Evolutionary conservation across 2,329 filamentous ascomycete species (phyloP).

Genomic region (Pseudogymnoascus sp.): DNA sequence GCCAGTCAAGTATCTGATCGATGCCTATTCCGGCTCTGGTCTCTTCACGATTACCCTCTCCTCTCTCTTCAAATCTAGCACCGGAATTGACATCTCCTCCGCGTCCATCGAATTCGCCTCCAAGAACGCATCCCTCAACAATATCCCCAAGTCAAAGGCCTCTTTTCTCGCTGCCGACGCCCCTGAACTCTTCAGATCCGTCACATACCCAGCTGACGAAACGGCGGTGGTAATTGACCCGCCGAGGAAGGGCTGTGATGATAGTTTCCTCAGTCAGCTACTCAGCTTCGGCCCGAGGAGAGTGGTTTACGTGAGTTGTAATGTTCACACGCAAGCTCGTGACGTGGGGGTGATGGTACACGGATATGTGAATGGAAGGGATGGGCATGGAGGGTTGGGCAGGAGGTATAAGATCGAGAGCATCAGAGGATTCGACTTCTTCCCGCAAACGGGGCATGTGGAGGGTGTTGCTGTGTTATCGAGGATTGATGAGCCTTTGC

Average conservation of each 20-base stretch:
- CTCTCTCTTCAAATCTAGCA: constrained; percentile 70
- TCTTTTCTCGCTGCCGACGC: constrained; percentile 88
- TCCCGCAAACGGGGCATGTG: constrained; percentile 74
- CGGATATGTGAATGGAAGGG: constrained; percentile 43
- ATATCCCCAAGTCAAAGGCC: constrained; percentile 58
- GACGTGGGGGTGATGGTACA: constrained; percentile 84
- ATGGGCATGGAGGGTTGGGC: constrained; percentile 17
- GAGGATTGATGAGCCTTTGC: constrained; percentile 38
- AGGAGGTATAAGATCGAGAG: constrained; percentile 79
- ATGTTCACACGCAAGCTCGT: constrained; percentile 93
- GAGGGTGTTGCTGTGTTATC: constrained; percentile 61
- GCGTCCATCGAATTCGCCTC: constrained; percentile 72
- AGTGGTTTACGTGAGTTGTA: constrained; percentile 92
- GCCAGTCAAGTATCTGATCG: constrained; percentile 76
- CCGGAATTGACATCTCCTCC: constrained; percentile 83
- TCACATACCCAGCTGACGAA: constrained; percentile 67
- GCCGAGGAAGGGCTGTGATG: constrained; percentile 91
- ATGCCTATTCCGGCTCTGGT: constrained; percentile 94
- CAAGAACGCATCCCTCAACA: constrained; percentile 71
- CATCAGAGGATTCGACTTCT: constrained; percentile 90
- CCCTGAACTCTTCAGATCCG: constrained; percentile 67
- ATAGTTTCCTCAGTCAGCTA: constrained; percentile 73
- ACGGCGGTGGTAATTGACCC: constrained; percentile 94
- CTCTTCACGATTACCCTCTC: constrained; percentile 95
- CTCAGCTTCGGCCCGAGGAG: constrained; percentile 68